Base-by-base conservation (phyloP, 371 early-diverging fungal species). In the Encephalitozoon hellem region DNA sequence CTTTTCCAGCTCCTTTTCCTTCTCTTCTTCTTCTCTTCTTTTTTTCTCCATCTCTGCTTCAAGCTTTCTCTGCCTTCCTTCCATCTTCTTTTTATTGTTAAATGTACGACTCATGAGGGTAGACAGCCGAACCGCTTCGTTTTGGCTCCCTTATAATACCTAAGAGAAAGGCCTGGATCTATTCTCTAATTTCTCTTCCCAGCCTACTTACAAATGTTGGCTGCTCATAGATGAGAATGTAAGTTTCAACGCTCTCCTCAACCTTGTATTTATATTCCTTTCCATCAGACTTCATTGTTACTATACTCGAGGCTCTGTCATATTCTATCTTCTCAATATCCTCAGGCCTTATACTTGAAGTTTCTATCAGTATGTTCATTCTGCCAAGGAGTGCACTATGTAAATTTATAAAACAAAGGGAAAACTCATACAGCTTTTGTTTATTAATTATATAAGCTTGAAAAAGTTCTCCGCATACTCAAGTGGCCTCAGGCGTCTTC, bases 1-100 rank as follows among this genome's bases (percentile, higher is more conserved):
- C n/a, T 67, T 63, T 41, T 64, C 53, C n/a, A 68, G 45, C 18
- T 64, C 67, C 12, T 41, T 67, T 42, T 78, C 74, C 34, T 53
- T 45, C 39, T 43, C 47, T 38, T 47, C 47, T 30, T 68, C 74
- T 74, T 74, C 74, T 52, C 70, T 52, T 53, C 69, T 30, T 53
- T 63, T 68, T 52, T 65, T 78, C 28, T 73, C 74, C 49, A 65
- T 69, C 42, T 68, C 70, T 34, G 52, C 41, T 30, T 73, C 66
- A 18, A 67, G 49, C 55, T 73, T 78, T 41, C 74, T 74, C 53
- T 64, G 34, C 32, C 69, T 73, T 21, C 74, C 79, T 65, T 78
- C 79, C 18, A 47, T 59, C 64, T 78, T 78, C 63, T 78, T 78
- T 12, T 51, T 30, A 30, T 41, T 45, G 41, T 73, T 78, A n/a